Conservation (phyloP, 495 filamentous ascomycete species). For the Lineolata rhizophorae region DNA sequence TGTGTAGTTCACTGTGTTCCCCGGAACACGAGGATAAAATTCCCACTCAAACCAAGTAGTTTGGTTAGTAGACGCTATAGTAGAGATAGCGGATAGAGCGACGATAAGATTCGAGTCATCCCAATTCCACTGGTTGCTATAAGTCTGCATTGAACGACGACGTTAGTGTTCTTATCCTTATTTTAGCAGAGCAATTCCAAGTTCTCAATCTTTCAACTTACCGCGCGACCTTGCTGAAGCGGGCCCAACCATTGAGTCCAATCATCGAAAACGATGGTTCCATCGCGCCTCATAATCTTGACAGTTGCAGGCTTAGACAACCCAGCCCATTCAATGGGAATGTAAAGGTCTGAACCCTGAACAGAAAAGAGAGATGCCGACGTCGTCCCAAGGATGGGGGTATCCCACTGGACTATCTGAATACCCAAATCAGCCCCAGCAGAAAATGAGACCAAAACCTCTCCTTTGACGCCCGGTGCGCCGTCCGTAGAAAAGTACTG, state of each 20-base stretch:
- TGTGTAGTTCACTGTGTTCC: not conserved
- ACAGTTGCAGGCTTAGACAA: conserved; percentile 26
- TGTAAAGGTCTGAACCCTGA: conserved; percentile 23
- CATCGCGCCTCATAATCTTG: conserved; percentile 27
- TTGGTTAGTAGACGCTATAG: not conserved
- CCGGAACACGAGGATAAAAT: not conserved
- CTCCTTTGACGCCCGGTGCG: conserved; percentile 23
- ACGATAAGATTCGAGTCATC: conserved; percentile 23
- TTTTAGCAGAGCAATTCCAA: not conserved
- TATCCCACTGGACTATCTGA: conserved; percentile 28
- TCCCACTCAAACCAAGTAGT: not conserved
- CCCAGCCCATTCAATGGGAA: conserved; percentile 31
- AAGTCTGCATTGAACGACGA: conserved; percentile 16
- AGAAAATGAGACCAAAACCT: conserved; percentile 29
- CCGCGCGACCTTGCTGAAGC: conserved; percentile 28
- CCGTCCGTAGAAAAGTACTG: conserved; percentile 20
- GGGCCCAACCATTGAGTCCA: conserved; percentile 34
- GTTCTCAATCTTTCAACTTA: no score
- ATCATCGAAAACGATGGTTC: conserved; percentile 28
- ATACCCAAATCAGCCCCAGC: conserved; percentile 24
- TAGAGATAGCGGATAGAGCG: conserved; percentile 6
- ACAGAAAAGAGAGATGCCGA: conserved; percentile 21
- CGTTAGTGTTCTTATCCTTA: not conserved
- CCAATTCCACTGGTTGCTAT: conserved; percentile 29
- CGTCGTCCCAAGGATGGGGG: conserved; percentile 21